Base-by-base conservation (phyloP, 1,139 yeast species). In the Sugiyamaella pinicola region DNA sequence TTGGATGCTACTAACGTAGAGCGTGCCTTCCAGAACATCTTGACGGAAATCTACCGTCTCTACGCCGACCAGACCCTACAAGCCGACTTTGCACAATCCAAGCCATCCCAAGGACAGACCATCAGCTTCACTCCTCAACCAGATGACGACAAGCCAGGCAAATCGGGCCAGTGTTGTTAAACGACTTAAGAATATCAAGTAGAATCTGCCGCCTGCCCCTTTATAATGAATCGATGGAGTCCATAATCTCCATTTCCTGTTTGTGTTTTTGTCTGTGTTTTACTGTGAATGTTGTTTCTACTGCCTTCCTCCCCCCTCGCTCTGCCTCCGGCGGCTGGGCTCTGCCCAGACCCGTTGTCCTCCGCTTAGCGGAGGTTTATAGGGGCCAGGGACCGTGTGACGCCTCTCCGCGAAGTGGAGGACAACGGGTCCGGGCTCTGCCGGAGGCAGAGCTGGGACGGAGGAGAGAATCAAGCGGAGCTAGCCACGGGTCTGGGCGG, bases 1-100 rank as follows among this genome's bases (percentile, higher is more conserved):
- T 79, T 95, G 61, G 90, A 90, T 65, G 85, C 96, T 40, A 95
- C 93, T 66, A 95, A 95, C 70, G 99, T 93, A 55, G 99, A 93
- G 69, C 79, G 84, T 62, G 93, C 97, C 3, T 93, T 93, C 80
- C 90, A 90, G 70, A 96, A 90, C 69, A 81, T 95, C 62, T 81
- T 90, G 64, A 87, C 90, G 62, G 90, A 91, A 65, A 93, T 93
- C 65, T 91, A 91, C 74, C 96, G 91, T 70, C 83, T 91, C 63
- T 96, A 93, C 67, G 73, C 74, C 28, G 74, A 71, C 62, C 74
- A 71, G 65, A 68, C 70, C 41, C 64, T 71, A 54, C 74, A 71
- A 54, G 72, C 74, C 31, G 74, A 71, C 58, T 69, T 71, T 57
- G 71, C 68, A 74, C 90, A 67, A 80, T 79, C 64, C 75, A 60